Percentiles rank a stretch among this genome's conserved stretches.
Evolutionary conservation across 1,284 basidiomycete genomes (phyloP).

Genomic region (Irpex sp.): DNA sequence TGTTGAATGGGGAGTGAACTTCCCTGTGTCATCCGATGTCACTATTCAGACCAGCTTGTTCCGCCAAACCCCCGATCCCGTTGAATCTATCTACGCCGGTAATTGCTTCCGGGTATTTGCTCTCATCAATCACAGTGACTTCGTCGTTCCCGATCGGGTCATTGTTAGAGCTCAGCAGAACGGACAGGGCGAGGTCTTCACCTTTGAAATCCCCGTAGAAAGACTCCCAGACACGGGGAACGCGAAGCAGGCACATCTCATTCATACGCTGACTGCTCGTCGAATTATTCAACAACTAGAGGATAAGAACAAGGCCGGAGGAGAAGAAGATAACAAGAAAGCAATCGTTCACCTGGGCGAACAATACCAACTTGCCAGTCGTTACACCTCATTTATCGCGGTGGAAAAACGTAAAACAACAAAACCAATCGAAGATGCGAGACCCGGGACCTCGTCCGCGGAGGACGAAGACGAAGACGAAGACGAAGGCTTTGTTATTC

Average conservation of each 20-base stretch:
- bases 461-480: not conserved
- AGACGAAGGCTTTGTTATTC: not conserved
- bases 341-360: conserved; percentile 3
- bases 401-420: conserved; percentile 5
- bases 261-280: conserved; percentile 8
- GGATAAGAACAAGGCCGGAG: not conserved
- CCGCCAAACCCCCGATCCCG: conserved; percentile 1
- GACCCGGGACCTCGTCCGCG: not conserved
- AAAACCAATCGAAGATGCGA: not conserved
- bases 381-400: conserved; percentile 12
- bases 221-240: not conserved
- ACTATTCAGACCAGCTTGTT: conserved; percentile 9
- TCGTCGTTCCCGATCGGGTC: conserved; percentile 2
- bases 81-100: conserved; percentile 8
- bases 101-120: conserved; percentile 9
- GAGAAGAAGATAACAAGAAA: not conserved
- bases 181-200: conserved; percentile 6
- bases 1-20: conserved; percentile 40
- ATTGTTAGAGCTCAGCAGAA: conserved; percentile 4
- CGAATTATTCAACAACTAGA: conserved; percentile 10
- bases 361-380: conserved; percentile 12
- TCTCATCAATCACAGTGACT: not conserved
- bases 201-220: conserved; percentile 2
- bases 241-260: not conserved
- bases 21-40: not conserved